phyloP scores from a whole-genome alignment of 1,284 basidiomycete genomes.

The Malassezia vespertilionis region DNA sequence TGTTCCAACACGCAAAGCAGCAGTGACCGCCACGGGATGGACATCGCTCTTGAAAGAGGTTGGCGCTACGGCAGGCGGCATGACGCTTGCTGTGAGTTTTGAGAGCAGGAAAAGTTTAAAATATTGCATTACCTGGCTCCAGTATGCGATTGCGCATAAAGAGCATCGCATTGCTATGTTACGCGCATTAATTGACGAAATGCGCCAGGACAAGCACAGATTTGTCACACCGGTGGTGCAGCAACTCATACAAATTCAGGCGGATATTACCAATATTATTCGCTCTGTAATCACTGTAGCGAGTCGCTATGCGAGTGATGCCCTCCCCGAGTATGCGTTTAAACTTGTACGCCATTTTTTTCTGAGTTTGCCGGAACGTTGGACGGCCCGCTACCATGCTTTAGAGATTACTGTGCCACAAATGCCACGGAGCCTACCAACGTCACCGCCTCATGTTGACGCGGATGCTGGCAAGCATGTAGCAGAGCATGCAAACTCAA shows the following conservation, averaged over 20 bases:
- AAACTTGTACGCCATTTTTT: conserved; percentile 68
- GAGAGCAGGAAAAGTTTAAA: conserved; percentile 76
- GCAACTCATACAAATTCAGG: conserved; percentile 59
- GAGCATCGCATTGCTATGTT: conserved; percentile 74
- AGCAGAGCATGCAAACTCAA: not conserved
- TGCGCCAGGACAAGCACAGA: conserved; percentile 36
- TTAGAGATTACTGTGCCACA: too few species aligned
- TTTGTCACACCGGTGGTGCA: conserved; percentile 27
- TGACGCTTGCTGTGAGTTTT: conserved; percentile 60
- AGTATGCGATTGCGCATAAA: conserved; percentile 74
- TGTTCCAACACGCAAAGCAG: too few species aligned
- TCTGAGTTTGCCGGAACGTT: conserved; percentile 66
- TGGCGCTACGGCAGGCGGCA: conserved; percentile 56
- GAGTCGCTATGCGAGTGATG: conserved; percentile 68
- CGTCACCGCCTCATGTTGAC: not conserved
- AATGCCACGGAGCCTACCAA: too few species aligned
- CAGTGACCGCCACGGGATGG: too few species aligned
- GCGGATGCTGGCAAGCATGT: not conserved
- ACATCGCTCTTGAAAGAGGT: conserved; percentile 72
- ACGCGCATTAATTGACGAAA: conserved; percentile 50
- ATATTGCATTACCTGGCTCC: conserved; percentile 78
- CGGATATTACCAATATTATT: conserved; percentile 72
- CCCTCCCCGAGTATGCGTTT: conserved; percentile 72
- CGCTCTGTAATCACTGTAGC: conserved; percentile 79
- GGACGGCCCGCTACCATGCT: conserved; percentile 53